Base-by-base conservation (phyloP, 495 filamentous ascomycete species). In the Bombardia bombarda region DNA sequence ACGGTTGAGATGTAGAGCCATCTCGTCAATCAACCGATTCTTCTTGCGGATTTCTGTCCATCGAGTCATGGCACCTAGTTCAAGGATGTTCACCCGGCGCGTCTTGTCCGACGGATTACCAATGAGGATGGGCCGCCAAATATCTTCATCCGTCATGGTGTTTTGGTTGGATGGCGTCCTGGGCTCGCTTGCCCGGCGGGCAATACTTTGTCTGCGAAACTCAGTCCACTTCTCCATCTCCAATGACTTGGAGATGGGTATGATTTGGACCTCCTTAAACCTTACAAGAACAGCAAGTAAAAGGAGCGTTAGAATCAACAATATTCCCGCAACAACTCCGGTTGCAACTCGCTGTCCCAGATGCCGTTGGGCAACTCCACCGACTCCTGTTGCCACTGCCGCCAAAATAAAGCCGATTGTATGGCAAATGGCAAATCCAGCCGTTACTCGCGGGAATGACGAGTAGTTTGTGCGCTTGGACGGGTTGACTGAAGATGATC, bases 401-500 rank as follows among this genome's bases (percentile, higher is more conserved):
- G 82, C 79, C 22, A 82, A 57, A 21, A 83, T 41, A 52, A 84
- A 86, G 12, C 74, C 79, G 31, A 83, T 51, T 8, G 70, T 72
- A 51, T 89, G 84, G n/a, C 71, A 68, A 19, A 80, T 73, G 35
- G 81, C 82, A 58, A 86, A 79, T 8, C 77, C 84, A n/a, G 82
- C 78, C 12, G 67, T 75, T 26, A 87, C 76, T 16, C 84, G 75
- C 14, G 84, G 84, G 46, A 80, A 82, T 28, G 72, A 72, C 16
- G 80, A 79, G 58, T 84, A 79, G 53, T 83, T 80, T 32, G 77
- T 80, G 40, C 79, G 66, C 49, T 78, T 79, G 32, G 63, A 59
- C 44, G 65, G 63, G 25, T 54, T 69, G 41, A 65, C 67, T 12
- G 69, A 66, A n/a, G n/a, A n/a, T 38, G 69, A 58, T 31, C 63